phyloP scores from a whole-genome alignment of 805 yeast genomes.

The Candida methanosorbosa region DNA sequence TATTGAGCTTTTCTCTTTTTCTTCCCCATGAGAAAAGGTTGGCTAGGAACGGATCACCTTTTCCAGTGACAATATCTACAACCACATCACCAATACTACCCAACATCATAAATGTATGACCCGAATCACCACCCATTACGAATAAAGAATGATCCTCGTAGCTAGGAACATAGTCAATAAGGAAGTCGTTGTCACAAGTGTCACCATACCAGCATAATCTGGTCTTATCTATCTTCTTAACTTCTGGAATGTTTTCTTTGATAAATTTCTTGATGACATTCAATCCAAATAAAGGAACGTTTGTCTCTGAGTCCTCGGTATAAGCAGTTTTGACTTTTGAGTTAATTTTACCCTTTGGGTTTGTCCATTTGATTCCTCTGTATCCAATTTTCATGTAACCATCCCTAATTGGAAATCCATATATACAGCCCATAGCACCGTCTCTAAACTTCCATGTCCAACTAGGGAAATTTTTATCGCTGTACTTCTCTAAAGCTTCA shows the following conservation, averaged over 20 bases:
- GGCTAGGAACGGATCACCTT: too few species aligned
- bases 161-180: constrained; percentile 23
- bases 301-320: too few species aligned
- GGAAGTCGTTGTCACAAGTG: constrained; percentile 23
- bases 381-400: constrained; percentile 27
- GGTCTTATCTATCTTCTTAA: constrained; percentile 14
- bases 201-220: constrained; percentile 29
- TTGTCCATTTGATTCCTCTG: constrained; percentile 27
- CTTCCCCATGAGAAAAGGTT: too few species aligned
- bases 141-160: constrained; percentile 18
- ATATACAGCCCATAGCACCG: constrained; percentile 23
- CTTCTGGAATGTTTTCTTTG: constrained; percentile 18
- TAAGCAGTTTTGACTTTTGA: constrained; percentile 24
- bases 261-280: constrained; percentile 16
- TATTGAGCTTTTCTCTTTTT: too few species aligned
- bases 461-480: constrained; percentile 23
- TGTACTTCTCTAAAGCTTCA: constrained; percentile 25
- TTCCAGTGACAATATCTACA: too few species aligned
- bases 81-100: too few species aligned
- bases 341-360: constrained; percentile 20
- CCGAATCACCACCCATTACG: constrained; percentile 28
- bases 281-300: constrained; percentile 16
- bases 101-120: constrained; percentile 28
- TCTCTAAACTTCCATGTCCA: constrained; percentile 27
- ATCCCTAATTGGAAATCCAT: constrained; percentile 25